Conservation (phyloP, 176 grass and related monocot species). For the Bothriochloa decipiens region DNA sequence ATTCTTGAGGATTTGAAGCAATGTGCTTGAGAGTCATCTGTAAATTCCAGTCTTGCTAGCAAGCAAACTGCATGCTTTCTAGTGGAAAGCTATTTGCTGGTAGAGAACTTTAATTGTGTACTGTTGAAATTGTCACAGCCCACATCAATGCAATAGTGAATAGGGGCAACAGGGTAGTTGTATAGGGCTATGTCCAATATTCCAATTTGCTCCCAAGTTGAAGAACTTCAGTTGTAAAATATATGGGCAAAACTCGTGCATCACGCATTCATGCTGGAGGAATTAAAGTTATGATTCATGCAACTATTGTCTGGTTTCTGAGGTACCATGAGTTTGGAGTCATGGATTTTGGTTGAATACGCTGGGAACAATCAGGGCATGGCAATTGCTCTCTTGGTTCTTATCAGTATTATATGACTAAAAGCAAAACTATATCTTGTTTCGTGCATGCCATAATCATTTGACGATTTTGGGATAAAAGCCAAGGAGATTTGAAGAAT, state of each 20-base stretch:
- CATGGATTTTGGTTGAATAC: not conserved
- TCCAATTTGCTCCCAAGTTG: not conserved
- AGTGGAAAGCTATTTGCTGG: not conserved
- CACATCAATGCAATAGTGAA: not conserved
- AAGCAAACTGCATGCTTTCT: not conserved
- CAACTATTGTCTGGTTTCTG: not conserved
- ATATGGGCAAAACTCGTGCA: not conserved
- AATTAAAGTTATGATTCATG: not conserved
- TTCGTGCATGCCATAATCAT: not conserved
- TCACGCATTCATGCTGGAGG: not conserved
- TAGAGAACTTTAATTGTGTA: not conserved
- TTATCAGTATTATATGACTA: not conserved
- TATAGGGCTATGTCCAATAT: constrained; percentile 7
- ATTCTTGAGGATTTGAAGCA: not conserved
- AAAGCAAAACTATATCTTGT: not conserved
- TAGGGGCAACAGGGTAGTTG: not conserved
- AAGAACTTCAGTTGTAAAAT: not conserved
- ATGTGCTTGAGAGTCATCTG: constrained; percentile 20
- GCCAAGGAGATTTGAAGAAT: too few species aligned
- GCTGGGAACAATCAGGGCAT: not conserved
- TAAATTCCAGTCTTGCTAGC: constrained; percentile 32
- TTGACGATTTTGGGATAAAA: not conserved
- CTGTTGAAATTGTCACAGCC: not conserved
- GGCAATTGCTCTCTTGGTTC: not conserved
- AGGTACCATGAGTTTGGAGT: not conserved